Conservation (phyloP, 2,329 filamentous ascomycete species). For the Thelonectria discophora region DNA sequence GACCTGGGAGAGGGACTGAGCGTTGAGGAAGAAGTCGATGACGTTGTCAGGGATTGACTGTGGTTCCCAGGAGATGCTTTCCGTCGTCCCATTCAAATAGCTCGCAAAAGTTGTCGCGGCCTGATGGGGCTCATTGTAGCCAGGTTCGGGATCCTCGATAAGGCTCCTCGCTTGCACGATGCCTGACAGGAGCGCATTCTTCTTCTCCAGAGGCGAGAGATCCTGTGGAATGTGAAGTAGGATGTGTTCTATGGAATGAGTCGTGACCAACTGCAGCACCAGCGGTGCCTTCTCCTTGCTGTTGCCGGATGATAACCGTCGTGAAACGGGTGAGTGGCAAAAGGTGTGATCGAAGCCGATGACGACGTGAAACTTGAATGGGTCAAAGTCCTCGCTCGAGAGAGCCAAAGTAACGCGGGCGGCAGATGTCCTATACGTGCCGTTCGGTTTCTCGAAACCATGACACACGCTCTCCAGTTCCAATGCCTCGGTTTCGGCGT, state of each 20-base stretch:
- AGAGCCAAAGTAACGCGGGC: constrained; percentile 55
- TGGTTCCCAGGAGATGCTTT: constrained; percentile 57
- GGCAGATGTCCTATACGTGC: constrained; percentile 45
- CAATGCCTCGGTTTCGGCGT: constrained; percentile 56
- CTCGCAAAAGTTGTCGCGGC: constrained; percentile 58
- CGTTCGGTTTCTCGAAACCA: constrained; percentile 41
- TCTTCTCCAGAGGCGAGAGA: constrained; percentile 54
- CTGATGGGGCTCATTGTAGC: constrained; percentile 54
- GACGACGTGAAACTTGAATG: constrained; percentile 57
- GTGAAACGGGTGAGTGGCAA: constrained; percentile 47
- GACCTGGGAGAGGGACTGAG: constrained; percentile 49
- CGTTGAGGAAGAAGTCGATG: constrained; percentile 57
- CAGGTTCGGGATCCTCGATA: constrained; percentile 52
- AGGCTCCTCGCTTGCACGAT: constrained; percentile 50
- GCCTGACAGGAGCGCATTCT: constrained; percentile 54
- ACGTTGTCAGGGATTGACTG: constrained; percentile 58
- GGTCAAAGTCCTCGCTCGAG: constrained; percentile 50
- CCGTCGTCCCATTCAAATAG: constrained; percentile 51
- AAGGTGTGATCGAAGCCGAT: constrained; percentile 65
- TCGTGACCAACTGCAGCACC: constrained; percentile 59
- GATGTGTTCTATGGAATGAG: constrained; percentile 65
- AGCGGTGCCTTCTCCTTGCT: constrained; percentile 48
- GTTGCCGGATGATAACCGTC: constrained; percentile 31
- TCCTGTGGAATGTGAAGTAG: constrained; percentile 54
- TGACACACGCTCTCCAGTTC: constrained; percentile 48